Base-by-base conservation (phyloP, 2,329 filamentous ascomycete genomes). In the Clonostachys rhizophaga region DNA sequence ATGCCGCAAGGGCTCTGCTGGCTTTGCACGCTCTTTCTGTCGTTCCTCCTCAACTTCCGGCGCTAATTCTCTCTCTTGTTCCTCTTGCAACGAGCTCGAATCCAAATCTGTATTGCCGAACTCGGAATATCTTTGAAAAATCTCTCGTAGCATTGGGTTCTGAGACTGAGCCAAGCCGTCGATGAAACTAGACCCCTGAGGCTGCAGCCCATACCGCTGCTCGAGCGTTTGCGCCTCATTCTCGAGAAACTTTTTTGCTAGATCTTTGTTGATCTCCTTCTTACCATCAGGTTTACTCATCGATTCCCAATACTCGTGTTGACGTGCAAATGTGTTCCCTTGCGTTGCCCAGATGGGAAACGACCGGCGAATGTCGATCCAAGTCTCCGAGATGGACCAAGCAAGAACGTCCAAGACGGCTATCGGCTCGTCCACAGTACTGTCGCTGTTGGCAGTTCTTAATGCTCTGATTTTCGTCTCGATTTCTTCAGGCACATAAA, bases 61-160 rank as follows among this genome's bases (percentile, higher is more conserved):
- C 0, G 78, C 69, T 0, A 88, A 64, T 54, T 87, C 84, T 0
- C 83, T 70, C 58, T 88, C 84, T 53, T 87, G 83, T 50, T 88
- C 84, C 55, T 87, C 81, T 8, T 78, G 64, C 0, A 86, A 42
- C 59, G 0, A 62, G 58, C 0, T 67, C 18, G n/a, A 12, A 12
- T 36, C 12, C 18, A 30, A 30, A 30, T 30, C 24, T 9, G 10
- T 10, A 3, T 6, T 30, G 24, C 24, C 24, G 9, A 30, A 30
- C 24, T 30, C 24, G 4, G 24, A 30, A 30, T 30, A 30, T 30
- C 24, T 30, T 10, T 30, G 9, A 10, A 30, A 30, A 4, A 30
- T 30, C 24, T 30, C 9, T 9, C 6, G 9, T 30, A 30, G 5
- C 9, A 30, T 30, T 10, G 9, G 6, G 24, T 30, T 30, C 10